These are phyloP conservation scores for Blumeria graminis DNA, from an alignment of 2,329 filamentous ascomycete genomes.

Conservation along the genomic window DNA sequence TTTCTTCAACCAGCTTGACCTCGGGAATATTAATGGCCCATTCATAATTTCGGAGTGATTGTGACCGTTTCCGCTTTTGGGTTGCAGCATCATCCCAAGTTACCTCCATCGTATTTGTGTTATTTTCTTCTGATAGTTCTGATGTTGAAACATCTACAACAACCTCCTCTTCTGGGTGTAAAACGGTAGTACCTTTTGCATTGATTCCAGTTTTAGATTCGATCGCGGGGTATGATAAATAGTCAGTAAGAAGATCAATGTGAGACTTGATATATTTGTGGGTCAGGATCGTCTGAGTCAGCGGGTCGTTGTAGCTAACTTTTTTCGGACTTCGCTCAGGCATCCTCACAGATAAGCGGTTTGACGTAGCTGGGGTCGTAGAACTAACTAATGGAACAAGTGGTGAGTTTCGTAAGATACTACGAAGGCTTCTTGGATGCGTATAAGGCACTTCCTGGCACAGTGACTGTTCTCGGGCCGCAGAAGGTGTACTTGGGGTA, in stretches of 20 bases:
- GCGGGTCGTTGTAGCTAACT: conserved; percentile 36
- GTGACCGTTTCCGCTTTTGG: too few relatives aligned
- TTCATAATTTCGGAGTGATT: too few relatives aligned
- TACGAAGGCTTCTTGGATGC: conserved; percentile 32
- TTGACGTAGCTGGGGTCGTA: conserved; percentile 26
- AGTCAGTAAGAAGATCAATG: conserved; percentile 35
- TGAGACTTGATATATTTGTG: conserved; percentile 37
- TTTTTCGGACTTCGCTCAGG: conserved; percentile 23
- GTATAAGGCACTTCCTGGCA: conserved; percentile 25
- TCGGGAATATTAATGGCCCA: too few relatives aligned
- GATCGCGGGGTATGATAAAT: conserved; percentile 15
- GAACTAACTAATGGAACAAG: conserved; percentile 26
- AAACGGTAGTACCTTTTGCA: too few relatives aligned
- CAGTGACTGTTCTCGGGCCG: conserved; percentile 6
- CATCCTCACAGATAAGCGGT: conserved; percentile 28
- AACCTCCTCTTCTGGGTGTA: too few relatives aligned
- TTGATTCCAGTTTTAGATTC: too few relatives aligned
- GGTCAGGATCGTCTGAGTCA: conserved; percentile 38
- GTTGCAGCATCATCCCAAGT: too few relatives aligned
- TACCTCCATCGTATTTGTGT: too few relatives aligned
- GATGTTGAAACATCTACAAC: too few relatives aligned
- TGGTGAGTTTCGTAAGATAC: conserved; percentile 42
- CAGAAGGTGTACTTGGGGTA: conserved; percentile 16
- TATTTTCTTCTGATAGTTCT: too few relatives aligned
- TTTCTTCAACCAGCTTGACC: too few relatives aligned